Evolutionary conservation across 306 rosid species (phyloP).

Genomic region (Psophocarpus tetragonolobus): DNA sequence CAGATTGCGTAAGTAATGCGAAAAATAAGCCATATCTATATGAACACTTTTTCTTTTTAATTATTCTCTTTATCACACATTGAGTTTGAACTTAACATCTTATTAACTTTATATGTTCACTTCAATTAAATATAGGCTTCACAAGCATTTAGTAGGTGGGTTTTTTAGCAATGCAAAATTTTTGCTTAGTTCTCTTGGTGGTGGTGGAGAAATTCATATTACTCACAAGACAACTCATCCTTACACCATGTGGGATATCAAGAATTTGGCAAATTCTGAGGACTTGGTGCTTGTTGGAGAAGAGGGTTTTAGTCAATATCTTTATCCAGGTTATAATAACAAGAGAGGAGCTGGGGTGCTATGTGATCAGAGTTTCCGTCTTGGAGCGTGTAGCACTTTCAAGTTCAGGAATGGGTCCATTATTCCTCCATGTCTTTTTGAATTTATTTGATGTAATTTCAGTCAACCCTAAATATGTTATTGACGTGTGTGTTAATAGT

Average conservation of each 20-base stretch:
- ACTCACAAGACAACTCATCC: not conserved
- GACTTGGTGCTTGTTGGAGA: not conserved
- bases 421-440: not conserved
- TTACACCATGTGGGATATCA: not conserved
- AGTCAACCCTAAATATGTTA: no score
- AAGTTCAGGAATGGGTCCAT: not conserved
- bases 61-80: no score
- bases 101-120: no score
- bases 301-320: not conserved
- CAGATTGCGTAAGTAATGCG: slow-evolving; percentile 5
- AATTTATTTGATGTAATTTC: no score
- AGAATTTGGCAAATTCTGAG: not conserved
- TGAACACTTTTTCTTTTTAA: no score
- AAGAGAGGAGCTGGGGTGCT: not conserved
- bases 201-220: not conserved
- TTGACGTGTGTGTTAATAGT: not conserved
- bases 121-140: not conserved
- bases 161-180: not conserved
- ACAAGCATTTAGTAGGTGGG: not conserved
- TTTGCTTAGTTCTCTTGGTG: rapidly evolving
- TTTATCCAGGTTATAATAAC: not conserved
- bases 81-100: no score
- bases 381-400: not conserved
- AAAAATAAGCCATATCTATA: not conserved
- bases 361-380: not conserved